These are phyloP conservation scores for Striga hermonthica DNA, from an alignment of 305 asterid genomes.

Conservation along the genomic window DNA sequence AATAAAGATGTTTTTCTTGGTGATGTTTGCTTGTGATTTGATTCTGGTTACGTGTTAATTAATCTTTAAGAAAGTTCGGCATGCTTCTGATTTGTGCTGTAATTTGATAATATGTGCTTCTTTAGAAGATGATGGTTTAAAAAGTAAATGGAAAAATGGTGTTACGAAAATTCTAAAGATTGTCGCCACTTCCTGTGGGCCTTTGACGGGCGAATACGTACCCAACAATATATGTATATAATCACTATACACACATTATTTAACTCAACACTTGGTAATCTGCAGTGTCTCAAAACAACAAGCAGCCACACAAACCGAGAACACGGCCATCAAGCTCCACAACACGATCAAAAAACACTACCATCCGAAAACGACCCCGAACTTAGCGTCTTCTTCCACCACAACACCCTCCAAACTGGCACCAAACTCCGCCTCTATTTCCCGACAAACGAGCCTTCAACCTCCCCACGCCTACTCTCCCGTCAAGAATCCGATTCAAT, in stretches of 20 bases:
- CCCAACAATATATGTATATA: too few species aligned
- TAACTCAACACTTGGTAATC: conserved; percentile 10
- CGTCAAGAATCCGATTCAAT: conserved; percentile 47
- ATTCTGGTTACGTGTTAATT: too few species aligned
- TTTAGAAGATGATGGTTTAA: too few species aligned
- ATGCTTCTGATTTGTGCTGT: too few species aligned
- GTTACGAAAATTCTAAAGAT: too few species aligned
- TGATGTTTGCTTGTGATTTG: neutral
- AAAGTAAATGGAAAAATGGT: too few species aligned
- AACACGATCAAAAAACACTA: neutral
- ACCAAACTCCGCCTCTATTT: conserved; percentile 49
- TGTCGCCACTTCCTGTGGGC: too few species aligned
- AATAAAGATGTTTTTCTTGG: neutral
- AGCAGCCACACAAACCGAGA: conserved; percentile 27
- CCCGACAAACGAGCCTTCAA: conserved; percentile 42
- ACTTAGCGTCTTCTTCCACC: conserved; percentile 52
- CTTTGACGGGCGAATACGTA: too few species aligned
- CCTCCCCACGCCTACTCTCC: conserved; percentile 56
- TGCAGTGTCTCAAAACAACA: conserved; percentile 37
- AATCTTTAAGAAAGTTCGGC: too few species aligned
- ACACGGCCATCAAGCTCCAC: conserved; percentile 6
- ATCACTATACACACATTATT: neutral
- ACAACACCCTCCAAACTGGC: conserved; percentile 48
- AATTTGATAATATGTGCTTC: too few species aligned
- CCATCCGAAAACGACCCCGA: conserved; percentile 38